Percentiles rank a stretch among this genome's conserved stretches.
Evolutionary conservation across 164 flowering plant genomes (phyloP).

Genomic region (Protea cynaroides): DNA sequence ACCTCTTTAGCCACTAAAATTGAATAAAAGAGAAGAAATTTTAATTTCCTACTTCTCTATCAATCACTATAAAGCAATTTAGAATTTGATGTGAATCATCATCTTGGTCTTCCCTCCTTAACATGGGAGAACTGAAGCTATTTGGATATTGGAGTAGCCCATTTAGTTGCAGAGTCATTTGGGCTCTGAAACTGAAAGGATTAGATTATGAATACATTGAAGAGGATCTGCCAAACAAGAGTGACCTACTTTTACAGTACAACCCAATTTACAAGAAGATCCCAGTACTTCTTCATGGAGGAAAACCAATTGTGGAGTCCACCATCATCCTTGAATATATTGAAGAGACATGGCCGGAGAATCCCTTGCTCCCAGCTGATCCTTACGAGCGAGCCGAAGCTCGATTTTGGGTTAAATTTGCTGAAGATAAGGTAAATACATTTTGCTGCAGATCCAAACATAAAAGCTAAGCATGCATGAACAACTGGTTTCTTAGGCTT

Average conservation of each 20-base stretch:
- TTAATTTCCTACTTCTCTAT: no score
- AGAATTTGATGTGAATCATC: no score
- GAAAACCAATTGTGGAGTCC: conserved; percentile 31
- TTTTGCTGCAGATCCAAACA: no score
- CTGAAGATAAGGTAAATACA: conserved; percentile 25
- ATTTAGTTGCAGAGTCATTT: conserved; percentile 28
- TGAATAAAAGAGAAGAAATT: no score
- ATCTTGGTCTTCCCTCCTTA: background rate
- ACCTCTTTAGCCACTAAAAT: no score
- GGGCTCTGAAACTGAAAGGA: conserved; percentile 42
- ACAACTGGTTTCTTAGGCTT: no score
- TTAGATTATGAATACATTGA: conserved; percentile 29
- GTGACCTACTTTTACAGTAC: conserved; percentile 11
- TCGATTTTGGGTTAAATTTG: conserved; percentile 33
- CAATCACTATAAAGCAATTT: background rate
- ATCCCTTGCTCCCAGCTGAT: conserved; percentile 25
- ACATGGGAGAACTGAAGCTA: conserved; percentile 27
- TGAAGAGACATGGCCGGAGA: conserved; percentile 34
- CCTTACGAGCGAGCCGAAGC: conserved; percentile 29
- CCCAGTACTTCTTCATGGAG: conserved; percentile 36
- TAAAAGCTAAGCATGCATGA: no score
- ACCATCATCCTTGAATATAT: conserved; percentile 32
- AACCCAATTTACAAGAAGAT: conserved; percentile 38
- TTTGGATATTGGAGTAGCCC: conserved; percentile 32
- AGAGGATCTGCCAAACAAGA: conserved; percentile 22